A percentile compares a stretch with the other conserved stretches of the same genome.
Evolutionary conservation across 306 rosid species (phyloP).

Genomic region (Comarum palustre): DNA sequence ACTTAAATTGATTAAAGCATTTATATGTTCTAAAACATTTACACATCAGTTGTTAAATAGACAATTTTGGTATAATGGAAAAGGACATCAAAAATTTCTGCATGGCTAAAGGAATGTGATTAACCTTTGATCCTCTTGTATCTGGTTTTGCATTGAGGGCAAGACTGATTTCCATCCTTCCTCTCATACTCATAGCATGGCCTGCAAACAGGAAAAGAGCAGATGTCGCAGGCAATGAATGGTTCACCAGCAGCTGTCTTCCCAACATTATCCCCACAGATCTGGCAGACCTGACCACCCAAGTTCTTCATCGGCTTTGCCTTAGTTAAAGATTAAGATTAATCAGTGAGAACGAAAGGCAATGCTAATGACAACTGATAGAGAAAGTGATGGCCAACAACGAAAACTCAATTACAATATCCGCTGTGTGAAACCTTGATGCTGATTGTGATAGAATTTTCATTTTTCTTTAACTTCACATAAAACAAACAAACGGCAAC

Average conservation of each 20-base stretch:
- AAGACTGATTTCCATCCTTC: conserved; percentile 94
- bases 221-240: conserved; percentile 71
- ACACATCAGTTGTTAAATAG: neutral
- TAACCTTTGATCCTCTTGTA: conserved; percentile 83
- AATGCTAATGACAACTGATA: neutral
- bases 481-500: neutral
- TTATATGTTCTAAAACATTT: neutral
- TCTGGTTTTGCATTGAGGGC: conserved; percentile 92
- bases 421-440: neutral
- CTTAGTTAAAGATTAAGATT: conserved; percentile 33
- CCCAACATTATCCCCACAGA: conserved; percentile 87
- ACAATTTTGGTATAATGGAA: neutral
- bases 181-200: conserved; percentile 95
- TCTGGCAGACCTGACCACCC: conserved; percentile 77
- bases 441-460: neutral
- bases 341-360: neutral
- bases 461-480: neutral
- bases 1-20: neutral
- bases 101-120: neutral
- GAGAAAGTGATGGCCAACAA: conserved; percentile 5
- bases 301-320: conserved; percentile 48
- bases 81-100: neutral
- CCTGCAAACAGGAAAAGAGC: conserved; percentile 91
- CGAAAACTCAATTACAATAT: neutral
- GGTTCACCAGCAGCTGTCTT: conserved; percentile 58